phyloP scores from a whole-genome alignment of 345 rosid species.

The Sisymbrium altissimum region DNA sequence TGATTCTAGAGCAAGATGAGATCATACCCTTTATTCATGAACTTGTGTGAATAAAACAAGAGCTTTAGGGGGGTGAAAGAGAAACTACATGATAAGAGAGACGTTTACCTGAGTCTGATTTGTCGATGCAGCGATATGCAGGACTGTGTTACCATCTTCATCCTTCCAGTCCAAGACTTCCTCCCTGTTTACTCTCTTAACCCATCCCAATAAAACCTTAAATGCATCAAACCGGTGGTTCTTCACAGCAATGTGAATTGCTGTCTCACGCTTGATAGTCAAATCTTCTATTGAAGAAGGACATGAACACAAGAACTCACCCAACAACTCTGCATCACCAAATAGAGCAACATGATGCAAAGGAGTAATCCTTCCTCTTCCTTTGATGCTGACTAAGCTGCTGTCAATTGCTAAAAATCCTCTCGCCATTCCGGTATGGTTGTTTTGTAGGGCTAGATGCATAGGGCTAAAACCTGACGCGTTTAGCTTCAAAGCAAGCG shows the following conservation, averaged over 20 bases:
- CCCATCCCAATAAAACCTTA: conserved; percentile 35
- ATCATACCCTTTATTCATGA: background rate
- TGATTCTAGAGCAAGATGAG: background rate
- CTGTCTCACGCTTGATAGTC: conserved; percentile 32
- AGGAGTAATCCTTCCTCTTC: conserved; percentile 33
- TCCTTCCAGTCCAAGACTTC: conserved; percentile 38
- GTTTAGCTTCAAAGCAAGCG: conserved; percentile 29
- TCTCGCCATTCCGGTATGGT: conserved; percentile 5
- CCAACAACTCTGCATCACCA: conserved; percentile 12
- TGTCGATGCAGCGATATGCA: conserved; percentile 26
- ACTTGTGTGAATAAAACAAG: background rate
- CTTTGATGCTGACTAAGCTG: conserved; percentile 28
- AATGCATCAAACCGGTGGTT: background rate
- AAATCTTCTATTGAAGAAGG: conserved; percentile 35
- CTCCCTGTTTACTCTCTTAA: conserved; percentile 13
- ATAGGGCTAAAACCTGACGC: conserved; percentile 25
- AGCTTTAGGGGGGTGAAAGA: background rate
- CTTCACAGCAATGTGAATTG: conserved; percentile 30
- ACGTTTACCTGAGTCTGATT: conserved; percentile 30
- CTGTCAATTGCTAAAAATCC: conserved; percentile 16
- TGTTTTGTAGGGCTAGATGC: conserved; percentile 26
- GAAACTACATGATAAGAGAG: background rate
- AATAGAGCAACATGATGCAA: conserved; percentile 28
- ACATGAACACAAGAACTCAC: conserved; percentile 17
- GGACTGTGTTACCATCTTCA: conserved; percentile 39